These are phyloP conservation scores for Rhizopus stolonifer DNA, from an alignment of 371 early-diverging fungal genomes.

Conservation along the genomic window DNA sequence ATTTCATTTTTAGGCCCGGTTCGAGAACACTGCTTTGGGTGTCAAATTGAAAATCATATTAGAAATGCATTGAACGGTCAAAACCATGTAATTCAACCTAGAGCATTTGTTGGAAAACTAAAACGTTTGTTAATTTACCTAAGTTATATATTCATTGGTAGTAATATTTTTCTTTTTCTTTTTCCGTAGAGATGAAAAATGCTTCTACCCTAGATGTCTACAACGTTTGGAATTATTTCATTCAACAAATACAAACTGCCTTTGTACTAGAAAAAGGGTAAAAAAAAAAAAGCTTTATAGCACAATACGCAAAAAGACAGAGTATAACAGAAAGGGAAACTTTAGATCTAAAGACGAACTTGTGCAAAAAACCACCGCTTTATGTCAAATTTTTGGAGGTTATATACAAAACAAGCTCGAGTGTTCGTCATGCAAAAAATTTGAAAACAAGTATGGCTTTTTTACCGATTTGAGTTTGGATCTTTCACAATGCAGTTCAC, in stretches of 20 bases:
- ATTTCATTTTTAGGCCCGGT: conserved; percentile 51
- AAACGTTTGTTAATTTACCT: conserved; percentile 45
- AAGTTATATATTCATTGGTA: neutral
- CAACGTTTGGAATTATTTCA: conserved; percentile 73
- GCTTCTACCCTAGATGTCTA: conserved; percentile 85
- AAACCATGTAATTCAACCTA: conserved; percentile 56
- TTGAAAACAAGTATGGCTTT: conserved; percentile 69
- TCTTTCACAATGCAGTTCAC: conserved; percentile 57
- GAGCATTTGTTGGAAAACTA: conserved; percentile 69
- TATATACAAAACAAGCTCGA: conserved; percentile 69
- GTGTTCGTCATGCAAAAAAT: conserved; percentile 70
- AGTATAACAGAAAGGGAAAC: no score
- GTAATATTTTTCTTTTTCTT: no score
- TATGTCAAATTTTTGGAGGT: conserved; percentile 85
- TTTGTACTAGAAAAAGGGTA: conserved; percentile 38
- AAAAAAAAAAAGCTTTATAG: neutral
- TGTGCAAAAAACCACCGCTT: conserved; percentile 74
- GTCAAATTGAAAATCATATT: conserved; percentile 67
- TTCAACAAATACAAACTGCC: conserved; percentile 55
- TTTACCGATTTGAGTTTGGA: conserved; percentile 75
- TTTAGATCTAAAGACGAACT: conserved; percentile 61
- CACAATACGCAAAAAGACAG: neutral
- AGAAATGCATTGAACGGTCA: conserved; percentile 24
- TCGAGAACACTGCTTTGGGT: conserved; percentile 63
- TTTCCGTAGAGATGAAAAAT: conserved; percentile 69